Evolutionary conservation across 805 yeast species (phyloP).

Genomic region (Spathaspora passalidarum): DNA sequence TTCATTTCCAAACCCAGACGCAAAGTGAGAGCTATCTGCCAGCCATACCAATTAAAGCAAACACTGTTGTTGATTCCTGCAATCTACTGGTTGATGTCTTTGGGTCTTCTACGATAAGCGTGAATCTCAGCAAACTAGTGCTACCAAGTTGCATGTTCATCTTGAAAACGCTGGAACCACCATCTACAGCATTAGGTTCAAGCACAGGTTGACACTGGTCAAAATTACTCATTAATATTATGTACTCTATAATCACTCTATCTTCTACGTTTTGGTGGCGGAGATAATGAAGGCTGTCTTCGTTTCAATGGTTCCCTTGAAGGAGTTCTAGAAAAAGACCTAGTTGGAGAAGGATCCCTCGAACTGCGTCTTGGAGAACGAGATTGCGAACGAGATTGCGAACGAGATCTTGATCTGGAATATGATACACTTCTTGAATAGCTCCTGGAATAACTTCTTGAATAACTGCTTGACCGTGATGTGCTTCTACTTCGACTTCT

Average conservation of each 20-base stretch:
- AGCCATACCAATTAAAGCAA: too few relatives aligned
- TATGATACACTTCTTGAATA: slow-evolving; percentile 13
- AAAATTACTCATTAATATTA: background rate
- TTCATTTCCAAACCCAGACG: too few relatives aligned
- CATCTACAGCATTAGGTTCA: too few relatives aligned
- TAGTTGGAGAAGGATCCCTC: background rate
- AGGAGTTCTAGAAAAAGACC: slow-evolving; percentile 5
- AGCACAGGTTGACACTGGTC: too few relatives aligned
- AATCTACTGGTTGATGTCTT: too few relatives aligned
- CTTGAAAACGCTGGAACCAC: too few relatives aligned
- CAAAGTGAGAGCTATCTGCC: too few relatives aligned
- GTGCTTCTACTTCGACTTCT: slow-evolving; percentile 12
- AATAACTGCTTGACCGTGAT: slow-evolving; percentile 11
- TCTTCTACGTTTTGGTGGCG: background rate
- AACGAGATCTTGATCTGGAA: slow-evolving; percentile 10
- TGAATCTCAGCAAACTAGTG: too few relatives aligned
- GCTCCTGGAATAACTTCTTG: slow-evolving; percentile 17
- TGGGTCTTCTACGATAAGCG: too few relatives aligned
- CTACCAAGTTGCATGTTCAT: too few relatives aligned
- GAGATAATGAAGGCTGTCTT: background rate
- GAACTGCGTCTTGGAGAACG: background rate
- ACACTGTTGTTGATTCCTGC: too few relatives aligned
- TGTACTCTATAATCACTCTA: background rate
- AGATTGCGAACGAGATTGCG: slow-evolving; percentile 6
- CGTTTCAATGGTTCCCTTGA: slow-evolving; percentile 5